Evolutionary conservation across 1,284 basidiomycete genomes (phyloP), one percentile per base, ranked within the genome.

Genomic region (Prillingera fragicola): DNA sequence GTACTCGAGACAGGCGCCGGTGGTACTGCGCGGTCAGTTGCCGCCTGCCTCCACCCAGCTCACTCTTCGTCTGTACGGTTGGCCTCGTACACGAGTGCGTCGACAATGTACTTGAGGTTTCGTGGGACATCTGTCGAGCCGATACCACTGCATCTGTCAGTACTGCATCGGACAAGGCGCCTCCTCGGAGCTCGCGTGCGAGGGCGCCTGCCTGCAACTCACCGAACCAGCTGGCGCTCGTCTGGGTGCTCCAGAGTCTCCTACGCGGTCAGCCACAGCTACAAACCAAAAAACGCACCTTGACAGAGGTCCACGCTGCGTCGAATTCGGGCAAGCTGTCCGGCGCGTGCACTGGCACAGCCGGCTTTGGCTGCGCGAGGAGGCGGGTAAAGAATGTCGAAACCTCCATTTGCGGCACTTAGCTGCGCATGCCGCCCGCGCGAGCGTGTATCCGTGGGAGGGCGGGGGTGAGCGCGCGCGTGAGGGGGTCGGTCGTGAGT

Each of bases 1-100:
- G 69, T 88, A 89, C 69, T 96, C 94, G 50, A 95, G 74, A 63
- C 89, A 94, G 14, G 80, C 81, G 18, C 90, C 90, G 4, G 87
- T 88, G 10, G 77, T 80, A 48, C 87, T 90, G 67, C n/a, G 23
- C 21, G 48, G 48, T 55, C 46, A 48, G 43, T 18, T 15, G 40
- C 31, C 29, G 14, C 25, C 23, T 24, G 36, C 47, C 23, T 38
- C 45, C 34, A 17, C 21, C 8, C 4, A 28, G 77, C 84, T 57
- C 71, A 90, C 87, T 86, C 87, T 72, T 87, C 85, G 59, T 90
- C 86, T 15, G 78, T 80, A 50, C 82, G 76, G 14, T 84, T 83
- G 19, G 84, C 83, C 68, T 95, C 91, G 74, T 82, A 81, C 14
- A 94, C 87, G 33, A 96, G 76, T 3, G 85, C 78, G 67, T 92